Conservation (phyloP, 148 eudicot species). For the Limonium bicolor region DNA sequence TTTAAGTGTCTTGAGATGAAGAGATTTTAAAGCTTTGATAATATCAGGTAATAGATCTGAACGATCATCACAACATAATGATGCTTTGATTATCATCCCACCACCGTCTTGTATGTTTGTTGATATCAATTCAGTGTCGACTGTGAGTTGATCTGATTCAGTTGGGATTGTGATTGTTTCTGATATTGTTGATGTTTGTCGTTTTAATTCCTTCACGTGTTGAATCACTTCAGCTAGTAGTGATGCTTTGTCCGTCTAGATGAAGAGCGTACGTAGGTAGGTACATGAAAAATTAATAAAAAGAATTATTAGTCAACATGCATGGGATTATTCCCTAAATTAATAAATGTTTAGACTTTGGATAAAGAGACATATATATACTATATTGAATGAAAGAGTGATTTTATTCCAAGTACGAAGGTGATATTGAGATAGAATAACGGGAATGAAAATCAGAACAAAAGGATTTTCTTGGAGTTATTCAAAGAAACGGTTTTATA, state of each 20-base stretch:
- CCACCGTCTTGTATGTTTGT: too few relatives aligned
- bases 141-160: conserved; percentile 63
- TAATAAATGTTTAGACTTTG: too few relatives aligned
- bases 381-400: too few relatives aligned
- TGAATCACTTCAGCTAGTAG: conserved; percentile 94
- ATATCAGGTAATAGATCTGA: conserved; percentile 74
- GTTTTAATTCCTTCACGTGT: conserved; percentile 88
- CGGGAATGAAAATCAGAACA: too few relatives aligned
- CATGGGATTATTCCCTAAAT: too few relatives aligned
- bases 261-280: background rate
- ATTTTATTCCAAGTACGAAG: too few relatives aligned
- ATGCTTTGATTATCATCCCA: conserved; percentile 49
- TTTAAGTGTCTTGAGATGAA: conserved; percentile 58
- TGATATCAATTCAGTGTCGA: conserved; percentile 32
- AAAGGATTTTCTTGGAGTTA: too few relatives aligned
- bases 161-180: conserved; percentile 72
- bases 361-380: too few relatives aligned
- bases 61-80: conserved; percentile 84
- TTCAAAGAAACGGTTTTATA: too few relatives aligned
- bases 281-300: background rate
- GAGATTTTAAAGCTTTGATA: conserved; percentile 60
- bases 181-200: conserved; percentile 69
- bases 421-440: too few relatives aligned
- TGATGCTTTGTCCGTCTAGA: conserved; percentile 95
- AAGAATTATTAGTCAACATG: too few relatives aligned